Evolutionary conservation across 768 basidiomycete genomes (phyloP).

Genomic region (Phylloporus scabripes): DNA sequence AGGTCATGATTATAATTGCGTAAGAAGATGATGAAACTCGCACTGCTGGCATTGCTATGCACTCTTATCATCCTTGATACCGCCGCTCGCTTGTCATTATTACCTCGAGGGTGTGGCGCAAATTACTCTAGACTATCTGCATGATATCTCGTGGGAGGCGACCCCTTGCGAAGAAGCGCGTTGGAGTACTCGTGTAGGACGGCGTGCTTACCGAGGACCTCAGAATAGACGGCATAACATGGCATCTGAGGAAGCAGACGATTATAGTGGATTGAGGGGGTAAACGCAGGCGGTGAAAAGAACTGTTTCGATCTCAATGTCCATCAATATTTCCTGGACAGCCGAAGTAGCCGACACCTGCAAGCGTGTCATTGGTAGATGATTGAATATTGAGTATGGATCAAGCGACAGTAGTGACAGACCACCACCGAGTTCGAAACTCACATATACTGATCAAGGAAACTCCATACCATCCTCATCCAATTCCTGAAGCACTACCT

Average conservation of each 20-base stretch:
- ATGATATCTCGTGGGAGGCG: neutral
- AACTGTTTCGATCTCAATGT: neutral
- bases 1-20: conserved; percentile 3
- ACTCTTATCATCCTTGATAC: neutral
- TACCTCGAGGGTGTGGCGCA: conserved; percentile 1
- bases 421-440: neutral
- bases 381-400: neutral
- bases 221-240: neutral
- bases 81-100: neutral
- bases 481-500: conserved; percentile 37
- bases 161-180: neutral
- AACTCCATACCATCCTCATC: conserved; percentile 41
- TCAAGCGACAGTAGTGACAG: neutral
- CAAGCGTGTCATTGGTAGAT: neutral
- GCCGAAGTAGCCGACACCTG: neutral
- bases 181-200: neutral
- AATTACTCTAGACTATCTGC: conserved; percentile 3
- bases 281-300: neutral
- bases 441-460: conserved; percentile 7
- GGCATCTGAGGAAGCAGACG: neutral
- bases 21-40: neutral
- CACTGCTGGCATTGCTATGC: neutral
- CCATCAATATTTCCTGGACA: neutral
- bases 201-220: conserved; percentile 3
- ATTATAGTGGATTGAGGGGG: neutral